Evolutionary conservation across 169 alveolate species (phyloP), one percentile per base, ranked within the genome.

Genomic region (Miamiensis avidus): DNA sequence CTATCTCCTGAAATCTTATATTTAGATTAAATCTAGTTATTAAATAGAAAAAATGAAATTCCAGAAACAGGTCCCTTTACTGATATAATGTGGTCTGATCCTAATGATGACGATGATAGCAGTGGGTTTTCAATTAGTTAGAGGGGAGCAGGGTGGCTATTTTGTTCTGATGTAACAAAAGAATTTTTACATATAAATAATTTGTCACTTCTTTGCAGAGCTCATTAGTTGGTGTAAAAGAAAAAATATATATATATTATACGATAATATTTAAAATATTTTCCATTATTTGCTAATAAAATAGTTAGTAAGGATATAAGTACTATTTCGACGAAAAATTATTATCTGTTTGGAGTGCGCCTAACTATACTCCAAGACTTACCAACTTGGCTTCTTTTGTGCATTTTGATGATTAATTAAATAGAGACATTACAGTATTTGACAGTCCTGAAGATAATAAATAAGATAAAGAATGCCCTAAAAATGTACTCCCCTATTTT

Each of bases 61-160:
- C 98, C 98, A 31, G 95, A 93, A 79, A 95, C 92, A 76, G 98
- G 98, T 1, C 93, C 97, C 25, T 92, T 91, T 82, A 91, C 97
- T n/a, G 98, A 95, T 87, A 76, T 95, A 27, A 91, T 95, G 95
- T 95, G 98, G 96, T 89, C 95, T 30, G 98, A 95, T 86, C 98
- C 98, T 31, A 76, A 81, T 1, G 31, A 34, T 74, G 96, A 94
- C 74, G 88, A 88, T 32, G 96, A 92, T 34, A 88, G 82, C 29
- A 69, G 81, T 32, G 97, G 97, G 25, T 95, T 95, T 89, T 88
- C 88, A 30, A 31, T 90, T 0, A 77, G 90, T 65, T 86, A 95
- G 15, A 91, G 98, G 88, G 98, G 98, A 6, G 98, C 98, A 65
- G 98, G 98, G 25, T 94, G 89, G 82, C 88, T 91, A 82, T 95